Base-by-base conservation (phyloP, 306 rosid genomes). In the Dryas alaskensis region DNA sequence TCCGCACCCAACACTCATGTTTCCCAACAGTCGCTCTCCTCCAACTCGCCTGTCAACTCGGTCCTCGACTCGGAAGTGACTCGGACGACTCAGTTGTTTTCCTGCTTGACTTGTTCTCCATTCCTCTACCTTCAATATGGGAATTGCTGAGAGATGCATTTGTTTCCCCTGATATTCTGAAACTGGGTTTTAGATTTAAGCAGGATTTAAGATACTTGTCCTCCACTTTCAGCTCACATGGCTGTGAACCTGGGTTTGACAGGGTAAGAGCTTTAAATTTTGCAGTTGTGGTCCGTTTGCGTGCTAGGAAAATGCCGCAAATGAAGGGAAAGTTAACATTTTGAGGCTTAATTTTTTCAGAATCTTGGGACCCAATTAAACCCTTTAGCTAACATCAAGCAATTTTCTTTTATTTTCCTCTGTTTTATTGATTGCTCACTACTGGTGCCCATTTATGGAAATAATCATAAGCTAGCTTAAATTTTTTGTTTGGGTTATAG, bases 101-200 rank as follows among this genome's bases (percentile, higher is more conserved):
- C 80, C 81, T 93, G 66, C 81, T 89, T 25, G 98, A 93, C 81
- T 77, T 93, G 53, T 19, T 81, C 25, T 73, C 88, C 4, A 5
- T 93, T 70, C 92, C 93, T 27, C 80, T 85, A 8, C 45, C 92
- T 46, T 80, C 89, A 44, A 43, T 93, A 46, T 89, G 89, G 97
- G 86, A 82, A 22, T 19, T 78, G 50, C 80, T 93, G 2, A 86
- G 86, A 22, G 86, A 82, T 40, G 76, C 86, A 60, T 82, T 93
- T 27, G 78, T 72, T 48, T 88, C 90, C 3, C 92, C 90, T 0
- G 86, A 89, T 81, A 73, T 86, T 65, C 82, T 93, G 84, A 93
- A 93, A 70, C 79, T 93, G 55, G 97, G 98, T 22, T 93, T 89
- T 65, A 76, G 92, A 60, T 93, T 93, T 78, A 93, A 93, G 86